Evolutionary conservation across 2,329 filamentous ascomycete genomes (phyloP).

Genomic region (Gremmenia infestans): DNA sequence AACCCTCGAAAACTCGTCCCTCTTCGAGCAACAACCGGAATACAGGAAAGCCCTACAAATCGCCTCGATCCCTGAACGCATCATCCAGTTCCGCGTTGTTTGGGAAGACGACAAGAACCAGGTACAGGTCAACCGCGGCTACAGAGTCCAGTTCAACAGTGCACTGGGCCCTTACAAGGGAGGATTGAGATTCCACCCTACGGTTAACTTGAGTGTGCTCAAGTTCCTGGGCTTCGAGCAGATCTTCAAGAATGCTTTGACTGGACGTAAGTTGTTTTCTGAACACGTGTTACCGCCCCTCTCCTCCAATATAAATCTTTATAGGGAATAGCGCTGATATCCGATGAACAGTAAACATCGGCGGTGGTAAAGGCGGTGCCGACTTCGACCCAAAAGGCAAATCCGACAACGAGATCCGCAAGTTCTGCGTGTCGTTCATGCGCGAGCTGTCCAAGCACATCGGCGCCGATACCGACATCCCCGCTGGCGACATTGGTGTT

Average conservation of each 20-base stretch:
- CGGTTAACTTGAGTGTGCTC: constrained; percentile 73
- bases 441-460: constrained; percentile 93
- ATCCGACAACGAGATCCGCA: constrained; percentile 93
- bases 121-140: constrained; percentile 89
- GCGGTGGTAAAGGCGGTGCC: constrained; percentile 94
- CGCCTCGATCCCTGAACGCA: constrained; percentile 84
- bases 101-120: constrained; percentile 94
- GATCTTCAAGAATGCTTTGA: constrained; percentile 99
- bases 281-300: too few species aligned
- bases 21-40: constrained; percentile 92
- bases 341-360: constrained; percentile 68
- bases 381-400: constrained; percentile 99
- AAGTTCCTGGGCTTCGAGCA: constrained; percentile 99
- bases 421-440: constrained; percentile 97
- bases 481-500: constrained; percentile 95
- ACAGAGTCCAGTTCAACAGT: constrained; percentile 97
- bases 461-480: constrained; percentile 91
- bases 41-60: constrained; percentile 88
- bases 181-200: constrained; percentile 89
- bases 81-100: constrained; percentile 94
- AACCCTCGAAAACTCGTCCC: constrained; percentile 87
- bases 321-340: not conserved
- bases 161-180: constrained; percentile 98
- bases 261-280: constrained; percentile 65
- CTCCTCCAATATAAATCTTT: not conserved